Evolutionary conservation across 371 early-diverging fungal species (phyloP), one percentile per base, ranked within the genome.

Genomic region (Coemansia sp.): DNA sequence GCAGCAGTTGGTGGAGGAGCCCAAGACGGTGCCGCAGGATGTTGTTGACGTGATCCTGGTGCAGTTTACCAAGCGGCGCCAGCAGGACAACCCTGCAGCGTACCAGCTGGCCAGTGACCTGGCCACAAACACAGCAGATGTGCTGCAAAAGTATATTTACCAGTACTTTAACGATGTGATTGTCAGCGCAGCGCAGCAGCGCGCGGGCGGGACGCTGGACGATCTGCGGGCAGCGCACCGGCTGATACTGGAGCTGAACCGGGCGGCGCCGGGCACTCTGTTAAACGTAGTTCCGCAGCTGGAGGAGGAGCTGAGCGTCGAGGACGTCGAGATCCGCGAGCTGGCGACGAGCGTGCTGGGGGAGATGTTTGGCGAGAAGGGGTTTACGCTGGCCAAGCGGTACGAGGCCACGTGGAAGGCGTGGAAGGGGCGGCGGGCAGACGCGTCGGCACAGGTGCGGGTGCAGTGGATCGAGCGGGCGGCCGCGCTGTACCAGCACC

Each of bases 211-310:
- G 29, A 55, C 66, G 11, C 61, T 86, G 34, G 83, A 84, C 14
- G 90, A 90, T 37, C 77, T 94, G 36, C 81, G 86, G 55, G 75
- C 80, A 7, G 87, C 92, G 1, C 97, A 97, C 66, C 69, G 82
- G 5, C 77, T 93, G 34, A 90, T 96, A 47, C 77, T 89, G 39
- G 90, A 92, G 54, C 82, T 98, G 48, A 86, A 91, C 78, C 72
- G 81, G 32, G 77, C 83, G 2, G 84, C 88, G 0, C 94, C 95
- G 1, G 86, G 85, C 12, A 79, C 96, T 11, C 74, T 98, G 32
- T 75, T 92, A 33, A 94, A 88, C 58, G 97, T 97, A 1, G 84
- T 98, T 34, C 98, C 98, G n/a, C 90, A 91, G 66, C 78, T 98
- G 34, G 95, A 95, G 68, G 96, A 94, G 57, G 97, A 98, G 74